Conservation (phyloP, 148 eudicot genomes). For the Pouteria glomerata region DNA sequence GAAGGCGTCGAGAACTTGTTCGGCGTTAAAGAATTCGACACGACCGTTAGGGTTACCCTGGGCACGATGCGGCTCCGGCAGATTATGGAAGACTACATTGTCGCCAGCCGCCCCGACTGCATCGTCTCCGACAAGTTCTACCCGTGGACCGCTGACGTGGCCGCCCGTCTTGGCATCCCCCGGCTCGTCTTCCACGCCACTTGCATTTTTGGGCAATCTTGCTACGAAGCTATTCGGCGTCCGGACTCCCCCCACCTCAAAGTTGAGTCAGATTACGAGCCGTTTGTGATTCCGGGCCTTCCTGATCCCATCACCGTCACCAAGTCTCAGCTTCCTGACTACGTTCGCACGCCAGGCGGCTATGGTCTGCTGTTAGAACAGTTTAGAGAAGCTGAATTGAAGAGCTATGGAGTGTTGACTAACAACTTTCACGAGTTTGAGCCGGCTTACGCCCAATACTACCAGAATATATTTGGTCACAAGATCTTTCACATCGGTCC, state of each 20-base stretch:
- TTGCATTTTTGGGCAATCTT: constrained; percentile 30
- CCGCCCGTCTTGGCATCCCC: constrained; percentile 36
- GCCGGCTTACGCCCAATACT: constrained; percentile 44
- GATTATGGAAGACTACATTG: no score
- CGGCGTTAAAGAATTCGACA: no score
- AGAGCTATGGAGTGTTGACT: constrained; percentile 22
- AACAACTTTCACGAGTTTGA: constrained; percentile 71
- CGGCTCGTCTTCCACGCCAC: constrained; percentile 50
- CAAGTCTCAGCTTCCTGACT: constrained; percentile 15
- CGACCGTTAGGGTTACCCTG: no score
- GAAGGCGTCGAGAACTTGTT: no score
- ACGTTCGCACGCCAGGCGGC: no score
- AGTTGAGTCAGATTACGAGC: constrained; percentile 39
- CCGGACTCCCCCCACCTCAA: constrained; percentile 27
- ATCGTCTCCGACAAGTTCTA: constrained; percentile 45
- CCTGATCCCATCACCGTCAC: constrained; percentile 34
- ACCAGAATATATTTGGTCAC: constrained; percentile 28
- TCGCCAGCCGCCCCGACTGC: constrained; percentile 25
- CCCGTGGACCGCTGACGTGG: constrained; percentile 37
- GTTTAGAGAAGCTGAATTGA: constrained; percentile 3
- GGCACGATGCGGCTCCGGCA: no score
- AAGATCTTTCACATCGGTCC: constrained; percentile 63
- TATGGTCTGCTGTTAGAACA: no score
- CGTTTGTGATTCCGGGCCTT: constrained; percentile 27
- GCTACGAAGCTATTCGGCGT: constrained; percentile 13